Conservation (phyloP, 495 filamentous ascomycete genomes). For the Penicillium goetzii region DNA sequence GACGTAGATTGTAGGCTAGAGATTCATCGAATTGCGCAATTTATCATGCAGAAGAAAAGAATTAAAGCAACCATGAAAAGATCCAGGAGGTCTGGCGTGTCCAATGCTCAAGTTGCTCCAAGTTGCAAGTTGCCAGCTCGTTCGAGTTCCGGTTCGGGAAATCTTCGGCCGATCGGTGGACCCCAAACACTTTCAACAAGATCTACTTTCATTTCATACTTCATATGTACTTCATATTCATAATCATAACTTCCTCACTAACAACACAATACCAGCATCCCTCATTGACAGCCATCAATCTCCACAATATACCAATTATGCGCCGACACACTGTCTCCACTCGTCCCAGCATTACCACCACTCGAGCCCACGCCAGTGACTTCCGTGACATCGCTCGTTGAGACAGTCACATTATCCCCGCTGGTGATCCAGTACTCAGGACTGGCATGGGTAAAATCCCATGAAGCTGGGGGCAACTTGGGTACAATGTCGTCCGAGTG, state of each 20-base stretch:
- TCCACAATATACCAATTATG: slow-evolving; percentile 33
- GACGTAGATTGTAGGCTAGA: not conserved
- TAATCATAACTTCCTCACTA: not conserved
- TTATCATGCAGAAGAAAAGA: not conserved
- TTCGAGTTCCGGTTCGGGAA: not conserved
- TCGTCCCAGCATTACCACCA: slow-evolving; percentile 44
- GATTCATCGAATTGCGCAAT: not conserved
- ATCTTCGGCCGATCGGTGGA: slow-evolving; percentile 10
- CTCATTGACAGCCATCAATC: slow-evolving; percentile 28
- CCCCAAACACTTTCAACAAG: not conserved
- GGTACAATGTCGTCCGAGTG: slow-evolving; percentile 71
- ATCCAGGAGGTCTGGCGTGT: not conserved
- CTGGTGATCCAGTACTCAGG: slow-evolving; percentile 69
- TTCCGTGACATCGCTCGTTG: slow-evolving; percentile 45
- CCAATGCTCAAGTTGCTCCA: not conserved
- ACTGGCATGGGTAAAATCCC: slow-evolving; percentile 63
- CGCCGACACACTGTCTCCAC: slow-evolving; percentile 16
- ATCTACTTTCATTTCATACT: not conserved
- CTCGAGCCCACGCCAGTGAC: slow-evolving; percentile 41
- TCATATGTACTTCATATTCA: not conserved
- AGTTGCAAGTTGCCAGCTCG: not conserved
- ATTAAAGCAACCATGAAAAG: not conserved
- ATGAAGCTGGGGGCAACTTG: slow-evolving; percentile 57
- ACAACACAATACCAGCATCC: not conserved
- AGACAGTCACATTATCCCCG: slow-evolving; percentile 42